Percentiles rank a stretch among this genome's conserved stretches.
Evolutionary conservation across 192 early-diverging fungal genomes (phyloP).

Genomic region (Entomortierella parvispora): DNA sequence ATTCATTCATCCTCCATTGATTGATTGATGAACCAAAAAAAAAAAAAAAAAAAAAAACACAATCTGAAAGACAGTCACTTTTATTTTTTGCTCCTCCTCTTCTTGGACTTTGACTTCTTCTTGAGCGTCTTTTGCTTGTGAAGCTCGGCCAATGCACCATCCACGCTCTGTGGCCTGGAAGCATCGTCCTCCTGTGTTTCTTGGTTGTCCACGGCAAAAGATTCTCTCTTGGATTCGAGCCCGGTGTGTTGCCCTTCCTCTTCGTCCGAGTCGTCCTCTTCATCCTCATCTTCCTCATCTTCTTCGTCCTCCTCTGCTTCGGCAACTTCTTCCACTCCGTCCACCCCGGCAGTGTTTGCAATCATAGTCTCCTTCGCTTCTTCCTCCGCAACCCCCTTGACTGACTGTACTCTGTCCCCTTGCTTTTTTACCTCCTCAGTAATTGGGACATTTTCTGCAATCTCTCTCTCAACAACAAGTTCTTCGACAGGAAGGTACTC

Average conservation of each 20-base stretch:
- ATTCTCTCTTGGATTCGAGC: no score
- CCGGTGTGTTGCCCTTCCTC: no score
- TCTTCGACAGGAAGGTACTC: neutral
- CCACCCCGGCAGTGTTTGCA: neutral
- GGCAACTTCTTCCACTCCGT: neutral
- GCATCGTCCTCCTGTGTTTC: no score
- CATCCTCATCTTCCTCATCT: neutral
- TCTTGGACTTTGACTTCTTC: conserved; percentile 8
- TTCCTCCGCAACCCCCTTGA: no score
- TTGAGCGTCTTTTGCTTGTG: conserved; percentile 1
- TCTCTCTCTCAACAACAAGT: no score
- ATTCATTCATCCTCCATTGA: no score
- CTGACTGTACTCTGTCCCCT: no score
- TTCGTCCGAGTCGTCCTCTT: neutral
- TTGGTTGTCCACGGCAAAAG: no score
- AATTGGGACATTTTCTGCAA: no score
- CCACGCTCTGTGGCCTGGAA: neutral
- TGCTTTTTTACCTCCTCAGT: no score
- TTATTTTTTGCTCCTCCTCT: neutral
- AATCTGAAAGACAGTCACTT: neutral
- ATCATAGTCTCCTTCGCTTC: no score
- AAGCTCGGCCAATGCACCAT: neutral
- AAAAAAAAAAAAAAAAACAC: conserved; percentile 30
- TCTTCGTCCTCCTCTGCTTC: neutral
- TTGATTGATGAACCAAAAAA: neutral